Evolutionary conservation across 352 stramenopile genomes (phyloP), one percentile per base, ranked within the genome.

Genomic region (Elongisporangium prolatum): DNA sequence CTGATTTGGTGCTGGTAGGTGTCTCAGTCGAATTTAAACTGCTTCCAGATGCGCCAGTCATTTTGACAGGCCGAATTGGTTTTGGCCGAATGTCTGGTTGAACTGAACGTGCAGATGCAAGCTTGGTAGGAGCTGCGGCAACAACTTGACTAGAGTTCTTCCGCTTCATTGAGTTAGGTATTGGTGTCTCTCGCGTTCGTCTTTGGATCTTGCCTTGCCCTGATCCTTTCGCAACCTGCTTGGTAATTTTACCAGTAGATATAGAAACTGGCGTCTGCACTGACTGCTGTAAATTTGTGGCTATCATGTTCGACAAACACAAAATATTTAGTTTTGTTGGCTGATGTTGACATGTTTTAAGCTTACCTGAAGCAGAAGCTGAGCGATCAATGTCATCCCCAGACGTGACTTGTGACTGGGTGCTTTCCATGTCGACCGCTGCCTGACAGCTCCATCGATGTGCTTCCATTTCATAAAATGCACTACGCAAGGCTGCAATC

Each of bases 391-490:
- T 17, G 34, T 14, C 34, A 44, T 44, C 17, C 0, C 2, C 34
- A 17, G 6, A 13, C 11, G 11, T 17, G 17, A 1, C 11, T 4
- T 0, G 10, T 17, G 34, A 44, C 10, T 44, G 34, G 10, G 34
- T 44, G 34, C 34, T 44, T 17, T 44, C 34, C 34, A 16, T 44
- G 11, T 44, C 11, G 34, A 17, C 34, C 9, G 34, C 34, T 44
- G 9, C 34, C 34, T 44, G 25, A 10, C 34, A 17, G 11, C 52
- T 48, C 11, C 67, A 38, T 17, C 63, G 56, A 22, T 61, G 50
- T 5, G 18, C 16, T 17, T 68, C 54, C 14, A 68, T 38, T 17
- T 65, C 21, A 17, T 64, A 44, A 1, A 74, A 47, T 34, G 64
- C 48, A 21, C 57, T 21, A 17, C 50, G 17, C 11, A 74, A 53